Conservation (phyloP, 768 basidiomycete genomes). For the Leccinum truebloodii region DNA sequence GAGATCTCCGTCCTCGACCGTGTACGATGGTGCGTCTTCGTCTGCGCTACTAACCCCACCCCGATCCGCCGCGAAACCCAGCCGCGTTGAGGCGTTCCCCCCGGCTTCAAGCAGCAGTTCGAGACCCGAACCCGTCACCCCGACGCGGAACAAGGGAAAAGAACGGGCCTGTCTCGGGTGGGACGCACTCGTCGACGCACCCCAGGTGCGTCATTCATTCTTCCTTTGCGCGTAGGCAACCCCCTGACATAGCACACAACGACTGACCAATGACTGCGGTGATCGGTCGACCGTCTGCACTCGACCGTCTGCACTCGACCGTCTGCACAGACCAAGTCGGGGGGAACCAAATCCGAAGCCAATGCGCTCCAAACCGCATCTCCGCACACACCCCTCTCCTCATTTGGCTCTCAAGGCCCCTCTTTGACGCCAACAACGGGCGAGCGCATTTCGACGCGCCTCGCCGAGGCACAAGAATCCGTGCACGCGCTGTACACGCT, state of each 20-base stretch:
- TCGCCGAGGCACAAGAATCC: neutral
- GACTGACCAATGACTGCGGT: constrained; percentile 1
- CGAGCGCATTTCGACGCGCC: constrained; percentile 24
- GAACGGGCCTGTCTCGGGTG: constrained; percentile 7
- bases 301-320: neutral
- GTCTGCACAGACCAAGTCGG: constrained; percentile 7
- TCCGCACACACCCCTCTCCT: neutral
- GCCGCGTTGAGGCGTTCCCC: neutral
- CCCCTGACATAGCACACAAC: constrained; percentile 5
- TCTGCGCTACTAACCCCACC: constrained; percentile 26
- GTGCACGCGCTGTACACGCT: neutral
- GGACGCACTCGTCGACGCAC: constrained; percentile 5
- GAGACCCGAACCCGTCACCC: constrained; percentile 18
- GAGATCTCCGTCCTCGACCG: constrained; percentile 5
- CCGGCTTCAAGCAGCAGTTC: neutral
- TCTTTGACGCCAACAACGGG: constrained; percentile 13
- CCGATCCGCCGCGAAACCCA: constrained; percentile 9
- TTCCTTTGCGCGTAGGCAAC: neutral
- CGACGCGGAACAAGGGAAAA: constrained; percentile 30
- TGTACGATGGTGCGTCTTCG: neutral
- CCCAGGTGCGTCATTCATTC: constrained; percentile 9
- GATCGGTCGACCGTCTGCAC: too few species aligned
- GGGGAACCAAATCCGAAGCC: neutral
- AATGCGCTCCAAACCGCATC: neutral
- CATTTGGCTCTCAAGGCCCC: constrained; percentile 1